phyloP scores from a whole-genome alignment of 176 grass and related monocot species.

The Oryza rufipogon region DNA sequence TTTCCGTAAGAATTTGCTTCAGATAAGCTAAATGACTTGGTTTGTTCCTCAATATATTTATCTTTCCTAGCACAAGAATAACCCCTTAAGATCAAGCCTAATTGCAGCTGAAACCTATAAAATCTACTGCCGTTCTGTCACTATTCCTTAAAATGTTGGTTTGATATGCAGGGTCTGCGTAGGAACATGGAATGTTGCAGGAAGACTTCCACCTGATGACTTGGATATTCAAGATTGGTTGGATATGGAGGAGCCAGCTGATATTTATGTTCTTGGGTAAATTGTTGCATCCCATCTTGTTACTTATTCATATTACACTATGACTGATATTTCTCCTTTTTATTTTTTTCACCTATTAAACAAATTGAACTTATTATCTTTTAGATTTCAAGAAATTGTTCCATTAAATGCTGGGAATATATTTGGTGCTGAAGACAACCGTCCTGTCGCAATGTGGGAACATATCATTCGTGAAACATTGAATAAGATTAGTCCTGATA shows the following conservation, averaged over 20 bases:
- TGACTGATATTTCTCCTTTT: not conserved
- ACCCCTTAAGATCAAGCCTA: not conserved
- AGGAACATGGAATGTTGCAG: slow-evolving; percentile 93
- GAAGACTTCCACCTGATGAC: slow-evolving; percentile 67
- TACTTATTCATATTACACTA: not conserved
- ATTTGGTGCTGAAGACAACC: slow-evolving; percentile 90
- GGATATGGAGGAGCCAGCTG: slow-evolving; percentile 83
- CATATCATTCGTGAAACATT: slow-evolving; percentile 78
- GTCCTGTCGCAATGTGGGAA: slow-evolving; percentile 80
- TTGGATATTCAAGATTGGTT: slow-evolving; percentile 88
- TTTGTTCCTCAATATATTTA: slow-evolving; percentile 22
- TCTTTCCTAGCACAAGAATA: slow-evolving; percentile 7
- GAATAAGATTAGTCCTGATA: slow-evolving; percentile 79
- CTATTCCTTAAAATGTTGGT: slow-evolving; percentile 15
- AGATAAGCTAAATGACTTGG: slow-evolving; percentile 17
- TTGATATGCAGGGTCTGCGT: slow-evolving; percentile 64
- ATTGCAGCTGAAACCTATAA: not conserved
- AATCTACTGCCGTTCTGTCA: not conserved
- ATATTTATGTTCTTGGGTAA: slow-evolving; percentile 99
- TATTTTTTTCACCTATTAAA: slow-evolving; percentile 23
- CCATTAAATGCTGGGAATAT: slow-evolving; percentile 97
- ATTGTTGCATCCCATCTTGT: not conserved
- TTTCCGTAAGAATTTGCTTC: slow-evolving; percentile 13
- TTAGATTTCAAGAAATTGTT: slow-evolving; percentile 98
- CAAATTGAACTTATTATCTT: slow-evolving; percentile 17